Evolutionary conservation across 192 early-diverging fungal species (phyloP), one percentile per base, ranked within the genome.

Genomic region (Umbelopsis vinacea): DNA sequence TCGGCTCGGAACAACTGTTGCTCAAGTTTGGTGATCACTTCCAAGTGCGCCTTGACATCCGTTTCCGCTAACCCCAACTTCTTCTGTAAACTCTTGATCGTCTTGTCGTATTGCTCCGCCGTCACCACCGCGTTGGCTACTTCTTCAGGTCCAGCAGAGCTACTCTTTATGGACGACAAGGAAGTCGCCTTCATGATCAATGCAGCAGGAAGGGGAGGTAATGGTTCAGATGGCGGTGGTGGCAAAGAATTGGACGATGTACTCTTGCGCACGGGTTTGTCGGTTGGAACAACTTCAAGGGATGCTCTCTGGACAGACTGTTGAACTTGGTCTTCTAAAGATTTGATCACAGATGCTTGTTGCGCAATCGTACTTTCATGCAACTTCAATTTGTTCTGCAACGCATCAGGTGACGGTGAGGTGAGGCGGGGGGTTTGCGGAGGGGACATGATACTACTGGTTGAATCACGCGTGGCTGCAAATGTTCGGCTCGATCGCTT

Each of bases 221-320:
- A 55, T 43, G 71, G 71, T 23, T 72, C 55, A 63, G 71, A 72
- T 6, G 71, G 71, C 17, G 71, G 71, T n/a, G 71, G 71, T 21
- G 71, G 40, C 40, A 47, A 24, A 24, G 24, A 45, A 47, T 11
- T 2, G 2, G 67, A 68, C 6, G 67, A 68, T 45, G 67, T 7
- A 47, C 45, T 47, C 45, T 68, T 46, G 45, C 46, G 40, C 45
- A 68, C 22, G 0, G 8, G 2, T 17, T 38, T 68, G 15, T 29
- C 43, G 6, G 40, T 68, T 17, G 7, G 10, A 17, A 11, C 7
- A 7, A 37, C 33, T 9, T 63, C 57, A 63, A 63, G 26, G 1
- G 57, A 38, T 5, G 57, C 14, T 63, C 14, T 26, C 17, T 37
- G 23, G 0, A 63, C 5, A 38, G 35, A 63, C 15, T 63, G 26